Percentiles rank a stretch among this genome's conserved stretches.
phyloP scores from a whole-genome alignment of 345 rosid species.

The Aethionema arabicum region DNA sequence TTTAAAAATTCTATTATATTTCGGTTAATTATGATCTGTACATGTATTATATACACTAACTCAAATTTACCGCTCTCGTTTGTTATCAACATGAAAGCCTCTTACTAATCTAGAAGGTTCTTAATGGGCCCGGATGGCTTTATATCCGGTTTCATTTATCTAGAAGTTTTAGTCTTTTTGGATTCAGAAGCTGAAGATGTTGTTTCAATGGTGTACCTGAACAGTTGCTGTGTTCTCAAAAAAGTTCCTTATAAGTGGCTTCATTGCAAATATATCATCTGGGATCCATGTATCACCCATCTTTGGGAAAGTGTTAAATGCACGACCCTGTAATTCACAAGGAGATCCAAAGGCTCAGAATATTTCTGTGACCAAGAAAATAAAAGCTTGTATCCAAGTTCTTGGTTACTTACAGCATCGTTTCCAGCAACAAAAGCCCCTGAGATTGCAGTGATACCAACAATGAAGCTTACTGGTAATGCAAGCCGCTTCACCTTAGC shows the following conservation, averaged over 20 bases:
- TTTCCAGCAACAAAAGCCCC: constrained; percentile 99
- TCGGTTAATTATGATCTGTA: too few relatives aligned
- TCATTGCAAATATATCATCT: constrained; percentile 67
- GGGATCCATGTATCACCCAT: constrained; percentile 97
- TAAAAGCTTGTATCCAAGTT: not conserved
- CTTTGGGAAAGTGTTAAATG: constrained; percentile 87
- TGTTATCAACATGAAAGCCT: constrained; percentile 8
- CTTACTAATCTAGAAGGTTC: constrained; percentile 17
- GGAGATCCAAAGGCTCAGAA: not conserved
- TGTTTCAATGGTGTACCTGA: constrained; percentile 52
- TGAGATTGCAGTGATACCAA: constrained; percentile 81
- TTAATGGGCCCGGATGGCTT: not conserved
- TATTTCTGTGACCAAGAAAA: not conserved
- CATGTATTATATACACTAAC: too few relatives aligned
- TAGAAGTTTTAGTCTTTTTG: constrained; percentile 21
- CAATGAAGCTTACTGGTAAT: constrained; percentile 76
- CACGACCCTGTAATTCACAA: constrained; percentile 59
- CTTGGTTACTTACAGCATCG: constrained; percentile 66
- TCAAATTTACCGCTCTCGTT: constrained; percentile 40
- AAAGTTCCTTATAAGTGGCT: constrained; percentile 82
- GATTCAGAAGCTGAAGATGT: not conserved
- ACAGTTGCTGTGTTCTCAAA: constrained; percentile 89
- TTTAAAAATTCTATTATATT: too few relatives aligned
- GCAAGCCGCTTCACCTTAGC: constrained; percentile 82
- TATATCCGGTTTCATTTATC: not conserved